Conservation (phyloP, 768 basidiomycete genomes). For the Infundibulicybe gibba region DNA sequence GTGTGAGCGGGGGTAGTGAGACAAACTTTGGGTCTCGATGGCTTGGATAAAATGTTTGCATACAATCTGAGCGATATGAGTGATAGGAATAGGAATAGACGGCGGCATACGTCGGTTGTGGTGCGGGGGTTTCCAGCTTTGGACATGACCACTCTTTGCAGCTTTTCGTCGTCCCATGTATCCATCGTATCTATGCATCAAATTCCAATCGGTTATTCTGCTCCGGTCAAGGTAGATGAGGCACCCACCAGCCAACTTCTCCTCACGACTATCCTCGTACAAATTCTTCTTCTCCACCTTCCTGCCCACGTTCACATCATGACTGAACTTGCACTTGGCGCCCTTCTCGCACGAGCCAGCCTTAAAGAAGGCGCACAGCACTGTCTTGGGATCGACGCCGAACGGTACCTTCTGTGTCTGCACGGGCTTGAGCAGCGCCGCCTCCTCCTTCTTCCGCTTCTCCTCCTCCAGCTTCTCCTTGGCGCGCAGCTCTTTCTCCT, state of each 20-base stretch:
- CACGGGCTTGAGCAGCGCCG: slow-evolving; percentile 76
- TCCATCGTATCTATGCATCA: slow-evolving; percentile 85
- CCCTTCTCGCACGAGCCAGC: slow-evolving; percentile 94
- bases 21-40: slow-evolving; percentile 79
- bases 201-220: not conserved
- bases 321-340: slow-evolving; percentile 95
- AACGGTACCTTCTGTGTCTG: slow-evolving; percentile 87
- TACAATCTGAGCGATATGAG: slow-evolving; percentile 63
- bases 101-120: slow-evolving; percentile 75
- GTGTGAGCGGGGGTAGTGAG: not conserved
- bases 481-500: slow-evolving; percentile 72
- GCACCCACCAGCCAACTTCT: slow-evolving; percentile 66
- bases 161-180: slow-evolving; percentile 93
- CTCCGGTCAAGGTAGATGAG: not conserved
- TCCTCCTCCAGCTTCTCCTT: slow-evolving; percentile 79
- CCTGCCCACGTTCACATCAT: slow-evolving; percentile 83
- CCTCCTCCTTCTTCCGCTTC: slow-evolving; percentile 82
- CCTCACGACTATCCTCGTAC: slow-evolving; percentile 85
- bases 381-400: slow-evolving; percentile 94
- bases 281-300: slow-evolving; percentile 96
- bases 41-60: slow-evolving; percentile 98
- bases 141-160: slow-evolving; percentile 80
- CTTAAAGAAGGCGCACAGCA: slow-evolving; percentile 91
- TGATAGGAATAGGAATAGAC: slow-evolving; percentile 2
- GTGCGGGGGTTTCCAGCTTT: slow-evolving; percentile 91